Evolutionary conservation across 805 yeast genomes (phyloP).

Genomic region (Metschnikowia gruessii): DNA sequence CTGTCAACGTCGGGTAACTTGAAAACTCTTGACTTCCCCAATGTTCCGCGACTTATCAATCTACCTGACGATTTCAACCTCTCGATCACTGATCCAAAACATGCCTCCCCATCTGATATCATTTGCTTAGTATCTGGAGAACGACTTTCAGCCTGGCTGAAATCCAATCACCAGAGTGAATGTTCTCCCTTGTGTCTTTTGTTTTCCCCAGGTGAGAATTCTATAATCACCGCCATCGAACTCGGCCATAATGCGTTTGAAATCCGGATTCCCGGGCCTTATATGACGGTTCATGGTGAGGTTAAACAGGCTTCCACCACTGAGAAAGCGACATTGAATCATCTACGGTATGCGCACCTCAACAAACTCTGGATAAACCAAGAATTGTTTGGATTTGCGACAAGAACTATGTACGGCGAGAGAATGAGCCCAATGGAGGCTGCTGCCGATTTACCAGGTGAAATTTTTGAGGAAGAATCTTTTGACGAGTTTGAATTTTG

Average conservation of each 20-base stretch:
- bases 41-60: slow-evolving; percentile 49
- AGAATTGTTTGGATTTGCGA: slow-evolving; percentile 49
- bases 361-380: slow-evolving; percentile 62
- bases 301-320: slow-evolving; percentile 54
- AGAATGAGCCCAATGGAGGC: slow-evolving; percentile 8
- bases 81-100: slow-evolving; percentile 25
- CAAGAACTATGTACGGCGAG: slow-evolving; percentile 23
- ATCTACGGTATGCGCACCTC: slow-evolving; percentile 52
- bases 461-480: slow-evolving; percentile 11
- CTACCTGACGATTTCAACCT: slow-evolving; percentile 44
- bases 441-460: slow-evolving; percentile 7
- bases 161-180: slow-evolving; percentile 3
- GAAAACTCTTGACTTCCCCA: slow-evolving; percentile 47
- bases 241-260: slow-evolving; percentile 27
- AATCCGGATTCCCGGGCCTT: slow-evolving; percentile 57
- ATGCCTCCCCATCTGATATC: slow-evolving; percentile 19
- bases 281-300: slow-evolving; percentile 74
- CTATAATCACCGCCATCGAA: slow-evolving; percentile 24
- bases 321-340: slow-evolving; percentile 56
- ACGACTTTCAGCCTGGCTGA: slow-evolving; percentile 5
- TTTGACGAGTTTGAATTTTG: slow-evolving; percentile 11
- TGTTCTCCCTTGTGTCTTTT: slow-evolving; percentile 12
- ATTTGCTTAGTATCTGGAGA: slow-evolving; percentile 39
- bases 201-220: slow-evolving; percentile 24
- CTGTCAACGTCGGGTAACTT: neutral